Percentiles rank a stretch among this genome's conserved stretches.
Evolutionary conservation across 345 rosid genomes (phyloP).

Genomic region (Eutrema yunnanense): DNA sequence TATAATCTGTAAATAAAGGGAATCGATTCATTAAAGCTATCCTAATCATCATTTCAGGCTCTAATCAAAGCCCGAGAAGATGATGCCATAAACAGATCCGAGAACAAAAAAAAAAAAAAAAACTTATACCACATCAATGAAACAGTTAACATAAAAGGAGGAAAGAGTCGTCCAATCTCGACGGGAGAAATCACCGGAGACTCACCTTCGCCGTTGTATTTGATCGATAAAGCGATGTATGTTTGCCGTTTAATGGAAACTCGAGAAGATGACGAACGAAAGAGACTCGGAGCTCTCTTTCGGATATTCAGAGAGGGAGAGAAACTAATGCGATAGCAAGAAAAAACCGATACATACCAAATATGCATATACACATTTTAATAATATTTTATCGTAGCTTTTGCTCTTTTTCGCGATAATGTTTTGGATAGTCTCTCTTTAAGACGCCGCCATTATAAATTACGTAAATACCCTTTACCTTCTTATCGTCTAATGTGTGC

Average conservation of each 20-base stretch:
- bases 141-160: not conserved
- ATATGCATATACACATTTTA: constrained; percentile 9
- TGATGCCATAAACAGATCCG: not conserved
- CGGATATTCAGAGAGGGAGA: constrained; percentile 11
- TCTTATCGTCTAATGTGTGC: not conserved
- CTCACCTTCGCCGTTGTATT: constrained; percentile 2
- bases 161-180: not conserved
- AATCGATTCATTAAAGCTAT: not conserved
- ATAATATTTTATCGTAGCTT: constrained; percentile 1
- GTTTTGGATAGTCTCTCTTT: constrained; percentile 9
- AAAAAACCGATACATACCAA: not conserved
- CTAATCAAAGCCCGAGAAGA: not conserved
- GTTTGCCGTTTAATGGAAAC: not conserved
- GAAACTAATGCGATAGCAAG: not conserved
- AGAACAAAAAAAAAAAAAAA: not conserved
- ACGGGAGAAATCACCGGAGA: not conserved
- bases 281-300: constrained; percentile 2
- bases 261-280: not conserved
- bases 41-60: not conserved
- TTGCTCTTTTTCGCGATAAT: constrained; percentile 19
- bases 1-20: not conserved
- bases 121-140: not conserved
- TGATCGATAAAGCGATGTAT: not conserved
- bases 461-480: not conserved
- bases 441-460: not conserved